phyloP scores from a whole-genome alignment of 2,329 filamentous ascomycete species.

The Sporothrix dimorphospora region DNA sequence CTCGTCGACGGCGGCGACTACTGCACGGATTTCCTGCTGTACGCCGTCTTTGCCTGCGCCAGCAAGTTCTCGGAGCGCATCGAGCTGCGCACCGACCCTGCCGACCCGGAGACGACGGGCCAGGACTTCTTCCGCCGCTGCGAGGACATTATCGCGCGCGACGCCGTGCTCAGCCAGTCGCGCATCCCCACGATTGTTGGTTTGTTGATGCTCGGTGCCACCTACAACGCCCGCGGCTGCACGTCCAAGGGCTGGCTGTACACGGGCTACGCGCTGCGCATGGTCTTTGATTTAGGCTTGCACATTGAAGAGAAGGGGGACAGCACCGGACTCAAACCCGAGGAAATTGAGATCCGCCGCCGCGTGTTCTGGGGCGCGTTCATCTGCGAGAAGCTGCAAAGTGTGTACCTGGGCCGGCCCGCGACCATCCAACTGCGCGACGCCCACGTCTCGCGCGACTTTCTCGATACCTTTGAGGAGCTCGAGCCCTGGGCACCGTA shows the following conservation, averaged over 20 bases:
- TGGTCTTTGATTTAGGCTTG: conserved; percentile 45
- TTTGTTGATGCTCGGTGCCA: conserved; percentile 38
- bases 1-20: conserved; percentile 43
- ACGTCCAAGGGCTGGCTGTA: conserved; percentile 46
- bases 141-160: conserved; percentile 35
- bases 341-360: conserved; percentile 39
- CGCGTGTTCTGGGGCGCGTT: conserved; percentile 44
- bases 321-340: conserved; percentile 24
- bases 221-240: conserved; percentile 36
- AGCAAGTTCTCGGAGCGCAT: conserved; percentile 38
- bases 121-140: conserved; percentile 36
- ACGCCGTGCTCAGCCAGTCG: conserved; percentile 33
- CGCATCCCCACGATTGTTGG: conserved; percentile 38
- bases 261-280: conserved; percentile 46
- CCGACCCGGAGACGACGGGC: conserved; percentile 35
- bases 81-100: conserved; percentile 33
- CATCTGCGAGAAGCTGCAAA: conserved; percentile 42
- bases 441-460: conserved; percentile 40
- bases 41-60: conserved; percentile 42
- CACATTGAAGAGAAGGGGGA: conserved; percentile 37
- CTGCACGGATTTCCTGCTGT: conserved; percentile 44
- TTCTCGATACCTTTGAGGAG: conserved; percentile 43
- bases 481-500: conserved; percentile 44
- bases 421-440: conserved; percentile 42
- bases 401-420: conserved; percentile 42